Percentiles rank a stretch among this genome's conserved stretches.
These are phyloP conservation scores for Scutellaria galericulata DNA, from an alignment of 257 asterid genomes.

Conservation along the genomic window DNA sequence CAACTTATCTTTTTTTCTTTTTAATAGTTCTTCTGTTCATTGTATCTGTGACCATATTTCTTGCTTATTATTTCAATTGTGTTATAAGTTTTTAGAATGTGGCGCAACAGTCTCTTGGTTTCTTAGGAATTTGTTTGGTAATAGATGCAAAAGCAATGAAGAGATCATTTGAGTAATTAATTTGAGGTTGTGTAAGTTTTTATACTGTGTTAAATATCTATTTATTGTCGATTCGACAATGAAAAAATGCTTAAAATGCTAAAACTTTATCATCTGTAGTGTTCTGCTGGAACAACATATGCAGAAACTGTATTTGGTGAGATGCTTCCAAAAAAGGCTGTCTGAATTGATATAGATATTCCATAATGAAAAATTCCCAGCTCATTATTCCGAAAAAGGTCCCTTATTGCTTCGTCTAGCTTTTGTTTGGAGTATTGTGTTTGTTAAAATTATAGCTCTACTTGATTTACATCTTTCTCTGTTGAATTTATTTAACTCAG, in stretches of 20 bases:
- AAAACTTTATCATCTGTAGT: not conserved
- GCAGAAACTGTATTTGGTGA: not conserved
- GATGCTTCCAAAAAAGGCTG: not conserved
- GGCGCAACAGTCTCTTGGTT: constrained; percentile 1
- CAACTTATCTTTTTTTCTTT: constrained; percentile 5
- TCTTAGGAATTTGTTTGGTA: constrained; percentile 17
- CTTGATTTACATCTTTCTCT: constrained; percentile 10
- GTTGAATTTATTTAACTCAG: not conserved
- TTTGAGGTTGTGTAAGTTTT: not conserved
- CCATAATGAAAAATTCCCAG: constrained; percentile 6
- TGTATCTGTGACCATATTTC: constrained; percentile 14
- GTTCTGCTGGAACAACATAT: not conserved
- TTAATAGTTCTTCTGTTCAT: not conserved
- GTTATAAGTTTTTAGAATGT: not conserved
- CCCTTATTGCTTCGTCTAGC: not conserved
- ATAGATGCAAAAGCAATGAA: not conserved
- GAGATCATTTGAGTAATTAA: constrained; percentile 19
- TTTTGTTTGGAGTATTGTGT: not conserved
- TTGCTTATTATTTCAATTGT: constrained; percentile 17
- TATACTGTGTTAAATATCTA: not conserved
- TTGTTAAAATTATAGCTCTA: constrained; percentile 14
- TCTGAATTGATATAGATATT: not conserved
- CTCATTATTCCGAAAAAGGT: not conserved
- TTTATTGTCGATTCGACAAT: not conserved
- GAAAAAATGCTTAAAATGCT: not conserved